Percentiles rank a stretch among this genome's conserved stretches.
These are phyloP conservation scores for Deuterostichococcus epilithicus DNA, from an alignment of 139 green algal genomes.

Conservation along the genomic window DNA sequence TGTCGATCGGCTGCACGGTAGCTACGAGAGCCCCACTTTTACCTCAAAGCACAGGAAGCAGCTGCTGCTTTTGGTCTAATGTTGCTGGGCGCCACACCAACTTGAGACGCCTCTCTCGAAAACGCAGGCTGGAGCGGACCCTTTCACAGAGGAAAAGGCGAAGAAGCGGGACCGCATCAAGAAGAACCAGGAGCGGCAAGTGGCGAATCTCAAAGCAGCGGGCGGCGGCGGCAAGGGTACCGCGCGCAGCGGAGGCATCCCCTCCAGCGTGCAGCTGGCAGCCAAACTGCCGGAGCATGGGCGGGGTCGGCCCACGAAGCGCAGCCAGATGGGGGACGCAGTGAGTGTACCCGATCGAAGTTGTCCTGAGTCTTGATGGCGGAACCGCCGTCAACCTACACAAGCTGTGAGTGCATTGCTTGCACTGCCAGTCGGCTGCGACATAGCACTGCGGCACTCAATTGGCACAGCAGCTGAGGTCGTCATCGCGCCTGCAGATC, in stretches of 20 bases:
- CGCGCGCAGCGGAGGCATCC: constrained; percentile 40
- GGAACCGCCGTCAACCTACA: too few species aligned
- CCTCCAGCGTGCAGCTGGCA: constrained; percentile 71
- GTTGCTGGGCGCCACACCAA: too few species aligned
- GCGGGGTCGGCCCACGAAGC: constrained; percentile 44
- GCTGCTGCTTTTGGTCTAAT: too few species aligned
- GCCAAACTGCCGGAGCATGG: constrained; percentile 63
- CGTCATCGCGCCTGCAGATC: constrained; percentile 43
- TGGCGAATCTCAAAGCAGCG: constrained; percentile 73
- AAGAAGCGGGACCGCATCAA: constrained; percentile 77
- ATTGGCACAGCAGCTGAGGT: too few species aligned
- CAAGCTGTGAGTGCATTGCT: too few species aligned
- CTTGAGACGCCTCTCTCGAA: too few species aligned
- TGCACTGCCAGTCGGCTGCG: too few species aligned
- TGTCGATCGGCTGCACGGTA: too few species aligned
- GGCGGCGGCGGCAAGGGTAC: constrained; percentile 31
- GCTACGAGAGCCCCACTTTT: too few species aligned
- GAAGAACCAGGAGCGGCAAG: constrained; percentile 63
- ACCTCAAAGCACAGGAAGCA: too few species aligned
- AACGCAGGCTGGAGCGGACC: constrained; percentile 76
- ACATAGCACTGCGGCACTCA: too few species aligned
- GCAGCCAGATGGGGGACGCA: constrained; percentile 65
- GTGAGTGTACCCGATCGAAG: constrained; percentile 38
- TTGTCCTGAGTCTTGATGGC: too few species aligned
- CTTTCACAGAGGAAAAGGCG: constrained; percentile 68